Base-by-base conservation (phyloP, 495 filamentous ascomycete species). In the Chlorociboria aeruginascens region DNA sequence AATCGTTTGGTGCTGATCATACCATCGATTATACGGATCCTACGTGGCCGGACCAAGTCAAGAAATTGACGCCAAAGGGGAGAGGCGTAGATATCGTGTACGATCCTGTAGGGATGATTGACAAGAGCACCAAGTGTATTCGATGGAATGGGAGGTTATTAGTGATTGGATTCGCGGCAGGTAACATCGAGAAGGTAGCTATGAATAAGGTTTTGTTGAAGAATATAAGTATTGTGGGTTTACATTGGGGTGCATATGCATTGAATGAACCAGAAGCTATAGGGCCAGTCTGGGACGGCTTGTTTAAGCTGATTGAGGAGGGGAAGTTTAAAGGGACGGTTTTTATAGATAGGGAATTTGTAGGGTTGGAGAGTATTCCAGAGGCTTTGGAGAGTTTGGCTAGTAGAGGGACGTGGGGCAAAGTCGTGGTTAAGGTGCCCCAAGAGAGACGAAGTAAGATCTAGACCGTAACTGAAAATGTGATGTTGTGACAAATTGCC, bases 141-240 rank as follows among this genome's bases (percentile, higher is more conserved):
- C 81, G 84, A 29, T 97, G 89, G 89, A 94, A 93, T 62, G 89
- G 84, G 7, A 71, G 89, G 3, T 68, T 97, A 36, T 62, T 95
- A 37, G 80, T 97, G 7, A 79, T 96, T 62, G 90, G 90, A 9
- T 97, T 95, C 64, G 86, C 89, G 4, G 89, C 81, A 0, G 90
- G 90, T 0, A 70, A 68, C 40, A 94, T 95, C 56, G 90, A 97
- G 69, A 92, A 92, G 65, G 76, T 96, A 45, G 85, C 85, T 14
- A 76, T 89, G 71, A 97, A 97, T 62, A 78, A 88, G 65, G 85
- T 95, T 17, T 63, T 95, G 55, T 68, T 97, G 57, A 97, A 95
- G 76, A 97, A 97, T 66, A 89, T 95, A 46, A 83, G 78, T 53
- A 62, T 97, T 11, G 83, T 95, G 3, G 90, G 90, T 1, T 64